These are phyloP conservation scores for Pneumocystis carinii DNA, from an alignment of 1,139 yeast genomes.

Conservation along the genomic window DNA sequence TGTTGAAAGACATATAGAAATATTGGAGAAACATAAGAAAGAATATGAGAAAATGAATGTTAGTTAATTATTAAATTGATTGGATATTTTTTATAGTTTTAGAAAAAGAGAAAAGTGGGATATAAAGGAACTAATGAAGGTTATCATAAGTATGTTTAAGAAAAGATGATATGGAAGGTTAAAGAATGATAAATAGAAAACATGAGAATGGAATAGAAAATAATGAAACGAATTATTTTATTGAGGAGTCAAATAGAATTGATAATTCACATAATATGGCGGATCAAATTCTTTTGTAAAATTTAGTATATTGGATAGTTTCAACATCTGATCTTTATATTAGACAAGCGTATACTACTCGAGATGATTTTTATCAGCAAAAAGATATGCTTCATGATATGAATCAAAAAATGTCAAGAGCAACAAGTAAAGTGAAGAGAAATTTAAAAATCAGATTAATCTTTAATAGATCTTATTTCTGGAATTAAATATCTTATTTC, in stretches of 20 bases:
- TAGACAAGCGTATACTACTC: constrained; percentile 68
- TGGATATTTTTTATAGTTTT: constrained; percentile 28
- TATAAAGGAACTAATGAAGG: constrained; percentile 42
- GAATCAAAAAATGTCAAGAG: constrained; percentile 45
- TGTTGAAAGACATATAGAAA: constrained; percentile 66
- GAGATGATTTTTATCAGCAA: constrained; percentile 71
- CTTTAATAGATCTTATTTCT: constrained; percentile 36
- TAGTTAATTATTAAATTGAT: neutral
- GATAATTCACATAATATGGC: constrained; percentile 62
- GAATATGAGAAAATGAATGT: constrained; percentile 44
- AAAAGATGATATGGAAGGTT: constrained; percentile 11
- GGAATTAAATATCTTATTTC: constrained; percentile 65
- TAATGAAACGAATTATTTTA: constrained; percentile 49
- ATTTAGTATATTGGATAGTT: neutral
- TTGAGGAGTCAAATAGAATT: constrained; percentile 61
- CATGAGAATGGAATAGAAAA: constrained; percentile 12
- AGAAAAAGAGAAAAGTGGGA: constrained; percentile 55
- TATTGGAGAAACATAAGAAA: constrained; percentile 50
- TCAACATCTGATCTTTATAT: too few species aligned
- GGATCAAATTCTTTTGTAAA: constrained; percentile 47
- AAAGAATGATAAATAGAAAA: constrained; percentile 13
- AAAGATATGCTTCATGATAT: constrained; percentile 49
- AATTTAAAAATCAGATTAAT: neutral
- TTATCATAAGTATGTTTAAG: constrained; percentile 39
- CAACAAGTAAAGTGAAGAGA: constrained; percentile 31